Conservation (phyloP, 805 yeast genomes). For the Starmerella bombi region DNA sequence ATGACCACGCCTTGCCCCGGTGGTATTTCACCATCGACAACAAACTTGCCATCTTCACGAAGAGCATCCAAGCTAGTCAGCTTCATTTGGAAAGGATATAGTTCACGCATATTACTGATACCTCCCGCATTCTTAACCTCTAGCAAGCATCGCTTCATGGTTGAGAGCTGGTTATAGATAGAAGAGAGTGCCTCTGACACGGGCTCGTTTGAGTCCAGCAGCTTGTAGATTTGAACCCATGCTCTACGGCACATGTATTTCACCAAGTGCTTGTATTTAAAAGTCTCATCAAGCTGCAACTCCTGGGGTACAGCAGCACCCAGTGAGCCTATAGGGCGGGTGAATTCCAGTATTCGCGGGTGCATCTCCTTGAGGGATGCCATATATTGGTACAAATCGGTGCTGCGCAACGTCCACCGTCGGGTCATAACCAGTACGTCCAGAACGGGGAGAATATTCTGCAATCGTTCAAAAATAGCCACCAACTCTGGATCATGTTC, state of each 20-base stretch:
- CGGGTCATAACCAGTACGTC: constrained; percentile 80
- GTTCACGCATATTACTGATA: constrained; percentile 68
- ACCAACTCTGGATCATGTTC: constrained; percentile 35
- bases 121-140: constrained; percentile 93
- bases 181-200: constrained; percentile 90
- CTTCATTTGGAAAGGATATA: constrained; percentile 93
- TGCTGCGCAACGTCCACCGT: constrained; percentile 94
- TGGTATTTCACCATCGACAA: constrained; percentile 77
- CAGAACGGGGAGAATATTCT: constrained; percentile 54
- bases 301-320: background rate
- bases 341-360: background rate
- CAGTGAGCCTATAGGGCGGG: background rate
- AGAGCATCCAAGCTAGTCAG: constrained; percentile 77
- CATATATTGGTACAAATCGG: constrained; percentile 80
- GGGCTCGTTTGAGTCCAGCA: constrained; percentile 86
- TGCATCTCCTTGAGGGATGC: constrained; percentile 51
- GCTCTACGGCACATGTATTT: constrained; percentile 71
- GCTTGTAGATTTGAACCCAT: constrained; percentile 77
- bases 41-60: constrained; percentile 83
- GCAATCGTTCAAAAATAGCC: constrained; percentile 49
- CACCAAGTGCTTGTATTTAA: constrained; percentile 5
- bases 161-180: constrained; percentile 80
- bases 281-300: background rate
- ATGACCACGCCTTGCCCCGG: constrained; percentile 97
- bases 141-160: constrained; percentile 77